Conservation (phyloP, 2,329 filamentous ascomycete species). For the Huntiella bhutanensis region DNA sequence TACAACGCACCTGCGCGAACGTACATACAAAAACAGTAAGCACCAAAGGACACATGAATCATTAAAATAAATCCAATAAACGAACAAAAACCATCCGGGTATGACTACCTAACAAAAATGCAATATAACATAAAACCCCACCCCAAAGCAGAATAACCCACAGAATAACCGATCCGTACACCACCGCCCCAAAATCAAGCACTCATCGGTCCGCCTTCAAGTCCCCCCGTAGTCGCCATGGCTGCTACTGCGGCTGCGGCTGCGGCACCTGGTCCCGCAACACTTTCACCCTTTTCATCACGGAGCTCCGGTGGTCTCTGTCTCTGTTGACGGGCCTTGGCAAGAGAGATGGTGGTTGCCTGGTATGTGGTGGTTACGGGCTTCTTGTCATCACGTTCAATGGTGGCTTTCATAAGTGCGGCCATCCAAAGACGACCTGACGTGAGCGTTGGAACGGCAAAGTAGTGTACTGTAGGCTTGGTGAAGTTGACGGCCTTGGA, state of each 20-base stretch:
- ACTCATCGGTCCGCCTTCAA: slow-evolving; percentile 18
- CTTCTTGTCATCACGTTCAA: slow-evolving; percentile 69
- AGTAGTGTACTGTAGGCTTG: slow-evolving; percentile 92
- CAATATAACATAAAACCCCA: background rate
- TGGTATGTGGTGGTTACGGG: slow-evolving; percentile 84
- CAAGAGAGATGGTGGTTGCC: slow-evolving; percentile 85
- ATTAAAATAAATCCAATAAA: background rate
- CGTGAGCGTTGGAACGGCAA: slow-evolving; percentile 78
- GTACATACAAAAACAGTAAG: too few relatives aligned
- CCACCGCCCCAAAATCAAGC: slow-evolving; percentile 6
- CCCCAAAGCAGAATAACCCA: slow-evolving; percentile 1
- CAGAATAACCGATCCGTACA: background rate
- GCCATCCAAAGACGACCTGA: slow-evolving; percentile 95
- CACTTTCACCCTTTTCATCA: slow-evolving; percentile 35
- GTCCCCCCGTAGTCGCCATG: slow-evolving; percentile 21
- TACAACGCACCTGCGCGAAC: too few relatives aligned
- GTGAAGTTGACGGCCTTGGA: slow-evolving; percentile 92
- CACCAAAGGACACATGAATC: too few relatives aligned
- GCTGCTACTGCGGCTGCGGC: slow-evolving; percentile 16
- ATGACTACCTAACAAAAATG: background rate
- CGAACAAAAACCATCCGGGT: background rate
- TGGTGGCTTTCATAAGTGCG: slow-evolving; percentile 95
- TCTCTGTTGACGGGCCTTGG: slow-evolving; percentile 71
- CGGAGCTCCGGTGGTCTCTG: slow-evolving; percentile 80
- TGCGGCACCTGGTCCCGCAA: slow-evolving; percentile 10